Conservation (phyloP, 2,329 filamentous ascomycete genomes). For the Colletotrichum lentis region DNA sequence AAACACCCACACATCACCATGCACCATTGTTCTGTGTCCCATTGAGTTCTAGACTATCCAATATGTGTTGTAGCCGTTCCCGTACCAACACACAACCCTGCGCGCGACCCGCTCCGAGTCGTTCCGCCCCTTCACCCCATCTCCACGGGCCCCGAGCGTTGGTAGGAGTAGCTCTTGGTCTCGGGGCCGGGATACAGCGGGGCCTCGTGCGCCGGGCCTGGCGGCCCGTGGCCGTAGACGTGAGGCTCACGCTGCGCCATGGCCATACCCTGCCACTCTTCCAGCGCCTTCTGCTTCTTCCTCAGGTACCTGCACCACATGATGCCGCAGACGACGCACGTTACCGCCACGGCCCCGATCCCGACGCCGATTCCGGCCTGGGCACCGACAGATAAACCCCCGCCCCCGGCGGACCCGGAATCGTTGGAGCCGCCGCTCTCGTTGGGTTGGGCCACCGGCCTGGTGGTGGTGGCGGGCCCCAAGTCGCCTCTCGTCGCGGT, state of each 20-base stretch:
- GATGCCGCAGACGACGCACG: slow-evolving; percentile 8
- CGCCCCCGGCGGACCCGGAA: background rate
- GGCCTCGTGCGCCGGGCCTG: too few species aligned
- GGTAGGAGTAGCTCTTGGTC: too few species aligned
- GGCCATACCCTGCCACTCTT: background rate
- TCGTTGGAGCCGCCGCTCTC: background rate
- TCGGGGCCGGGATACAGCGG: too few species aligned
- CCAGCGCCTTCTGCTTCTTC: background rate
- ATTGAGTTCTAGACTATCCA: too few species aligned
- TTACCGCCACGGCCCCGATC: background rate
- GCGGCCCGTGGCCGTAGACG: too few species aligned
- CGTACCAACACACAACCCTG: too few species aligned
- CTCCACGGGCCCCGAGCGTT: too few species aligned
- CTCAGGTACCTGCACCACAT: slow-evolving; percentile 20
- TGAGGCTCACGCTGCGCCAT: background rate
- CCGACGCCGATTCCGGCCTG: slow-evolving; percentile 26
- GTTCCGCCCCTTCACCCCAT: too few species aligned
- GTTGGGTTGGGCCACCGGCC: background rate
- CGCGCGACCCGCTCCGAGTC: too few species aligned
- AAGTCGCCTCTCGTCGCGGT: background rate
- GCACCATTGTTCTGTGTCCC: too few species aligned
- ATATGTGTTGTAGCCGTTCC: too few species aligned
- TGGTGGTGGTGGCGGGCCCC: background rate
- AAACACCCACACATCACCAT: too few species aligned
- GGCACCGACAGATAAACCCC: background rate